phyloP scores from a whole-genome alignment of 2,329 filamentous ascomycete genomes.

The Penicillium sp. region DNA sequence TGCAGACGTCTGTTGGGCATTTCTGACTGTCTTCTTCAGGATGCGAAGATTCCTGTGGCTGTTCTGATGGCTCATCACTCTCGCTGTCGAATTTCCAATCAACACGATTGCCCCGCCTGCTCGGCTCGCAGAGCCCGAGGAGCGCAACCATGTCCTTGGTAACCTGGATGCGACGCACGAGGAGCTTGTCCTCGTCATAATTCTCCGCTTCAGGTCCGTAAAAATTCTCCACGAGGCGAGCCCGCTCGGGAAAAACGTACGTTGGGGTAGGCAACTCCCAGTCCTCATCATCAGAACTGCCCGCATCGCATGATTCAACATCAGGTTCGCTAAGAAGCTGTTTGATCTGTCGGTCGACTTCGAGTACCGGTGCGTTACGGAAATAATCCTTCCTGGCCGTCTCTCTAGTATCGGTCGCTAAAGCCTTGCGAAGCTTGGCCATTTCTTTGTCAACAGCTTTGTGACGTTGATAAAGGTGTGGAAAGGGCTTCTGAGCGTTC shows the following conservation, averaged over 20 bases:
- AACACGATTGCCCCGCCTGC: no score
- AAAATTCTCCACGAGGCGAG: slow-evolving; percentile 36
- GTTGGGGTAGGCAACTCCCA: slow-evolving; percentile 62
- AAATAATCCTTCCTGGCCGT: slow-evolving; percentile 38
- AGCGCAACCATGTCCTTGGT: slow-evolving; percentile 34
- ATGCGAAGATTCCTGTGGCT: no score
- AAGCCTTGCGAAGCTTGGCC: slow-evolving; percentile 30
- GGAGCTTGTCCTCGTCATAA: slow-evolving; percentile 34
- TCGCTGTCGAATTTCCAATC: no score
- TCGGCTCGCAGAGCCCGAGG: no score
- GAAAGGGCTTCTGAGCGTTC: slow-evolving; percentile 28
- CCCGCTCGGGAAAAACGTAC: slow-evolving; percentile 35
- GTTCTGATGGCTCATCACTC: no score
- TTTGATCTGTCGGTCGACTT: slow-evolving; percentile 37
- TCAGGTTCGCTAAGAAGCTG: slow-evolving; percentile 33
- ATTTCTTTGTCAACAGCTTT: slow-evolving; percentile 30
- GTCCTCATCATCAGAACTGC: slow-evolving; percentile 69
- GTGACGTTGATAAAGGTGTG: slow-evolving; percentile 32
- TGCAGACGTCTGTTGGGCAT: no score
- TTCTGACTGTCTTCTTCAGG: no score
- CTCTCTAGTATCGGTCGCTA: slow-evolving; percentile 32
- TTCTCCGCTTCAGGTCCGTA: slow-evolving; percentile 34
- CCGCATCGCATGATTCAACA: slow-evolving; percentile 25
- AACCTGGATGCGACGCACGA: no score
- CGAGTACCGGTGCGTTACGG: slow-evolving; percentile 26